Base-by-base conservation (phyloP, 23 red algal genomes). In the Rhodosorus marinus region DNA sequence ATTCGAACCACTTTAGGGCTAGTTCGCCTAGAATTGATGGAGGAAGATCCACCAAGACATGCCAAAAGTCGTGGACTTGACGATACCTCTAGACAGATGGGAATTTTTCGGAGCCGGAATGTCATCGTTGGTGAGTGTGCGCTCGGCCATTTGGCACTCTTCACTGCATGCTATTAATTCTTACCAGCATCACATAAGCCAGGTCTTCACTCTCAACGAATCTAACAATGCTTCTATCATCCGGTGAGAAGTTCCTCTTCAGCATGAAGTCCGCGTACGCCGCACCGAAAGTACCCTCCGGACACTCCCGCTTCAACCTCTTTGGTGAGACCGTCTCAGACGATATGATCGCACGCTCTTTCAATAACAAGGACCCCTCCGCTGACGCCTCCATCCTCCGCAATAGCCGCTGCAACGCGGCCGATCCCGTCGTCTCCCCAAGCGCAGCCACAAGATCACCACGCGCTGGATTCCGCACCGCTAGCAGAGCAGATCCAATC, bases 61-160 rank as follows among this genome's bases (percentile, higher is more conserved):
- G 87, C 68, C 75, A 83, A 49, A 94, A 0, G 57, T 94, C 87
- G 35, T 94, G 87, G 19, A 74, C 55, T 35, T 94, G 70, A 1
- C 76, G 45, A 54, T 94, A 94, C 4, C 87, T 60, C 55, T 94
- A n/a, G n/a, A n/a, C n/a, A n/a, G n/a, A n/a, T n/a, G n/a, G n/a
- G n/a, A n/a, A n/a, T n/a, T n/a, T n/a, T n/a, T n/a, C n/a, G n/a
- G n/a, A n/a, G n/a, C n/a, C n/a, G n/a, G n/a, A n/a, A n/a, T n/a
- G n/a, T n/a, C n/a, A n/a, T n/a, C n/a, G n/a, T n/a, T n/a, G 27
- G 8, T 64, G 11, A 74, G 30, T 38, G 55, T 51, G 57, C 64
- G 68, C 54, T 35, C 60, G 22, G 64, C 47, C 35, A 62, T 58
- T 22, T 74, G 68, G 3, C 38, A 28, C 31, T 74, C 52, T 5